phyloP scores from a whole-genome alignment of 202 grass and related monocot genomes.

The Saccharum hybrid region DNA sequence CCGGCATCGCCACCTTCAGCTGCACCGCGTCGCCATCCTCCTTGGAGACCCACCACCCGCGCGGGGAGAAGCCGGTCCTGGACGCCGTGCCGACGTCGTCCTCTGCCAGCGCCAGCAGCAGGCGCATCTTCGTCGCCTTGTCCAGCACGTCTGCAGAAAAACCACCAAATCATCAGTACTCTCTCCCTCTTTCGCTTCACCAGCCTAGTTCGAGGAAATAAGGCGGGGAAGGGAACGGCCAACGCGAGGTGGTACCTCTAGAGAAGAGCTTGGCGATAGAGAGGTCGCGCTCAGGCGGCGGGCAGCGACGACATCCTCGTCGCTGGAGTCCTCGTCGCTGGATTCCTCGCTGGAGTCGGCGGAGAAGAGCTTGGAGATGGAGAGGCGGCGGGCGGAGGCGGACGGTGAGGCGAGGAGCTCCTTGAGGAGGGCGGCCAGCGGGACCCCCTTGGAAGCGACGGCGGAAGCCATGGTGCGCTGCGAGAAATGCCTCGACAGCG shows the following conservation, averaged over 20 bases:
- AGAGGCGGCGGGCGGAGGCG: slow-evolving; percentile 27
- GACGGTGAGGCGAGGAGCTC: not conserved
- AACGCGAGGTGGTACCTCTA: slow-evolving; percentile 35
- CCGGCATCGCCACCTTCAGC: slow-evolving; percentile 63
- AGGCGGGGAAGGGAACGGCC: not conserved
- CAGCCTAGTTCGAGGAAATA: not conserved
- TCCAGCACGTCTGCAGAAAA: slow-evolving; percentile 30
- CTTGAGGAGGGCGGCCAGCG: slow-evolving; percentile 42
- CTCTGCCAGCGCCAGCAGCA: slow-evolving; percentile 52
- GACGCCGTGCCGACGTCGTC: not conserved
- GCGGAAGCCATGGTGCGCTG: slow-evolving; percentile 49
- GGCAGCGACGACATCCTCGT: too few species aligned
- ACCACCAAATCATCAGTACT: not conserved
- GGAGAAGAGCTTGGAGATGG: slow-evolving; percentile 28
- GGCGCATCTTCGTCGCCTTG: slow-evolving; percentile 34
- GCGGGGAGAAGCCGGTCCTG: not conserved
- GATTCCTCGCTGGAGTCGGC: too few species aligned
- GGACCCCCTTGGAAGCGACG: slow-evolving; percentile 19
- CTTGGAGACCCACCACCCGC: slow-evolving; percentile 53
- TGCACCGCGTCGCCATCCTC: slow-evolving; percentile 50
- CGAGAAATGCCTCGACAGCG: not conserved
- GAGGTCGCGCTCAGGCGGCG: not conserved
- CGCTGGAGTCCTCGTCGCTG: too few species aligned
- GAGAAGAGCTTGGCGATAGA: slow-evolving; percentile 33
- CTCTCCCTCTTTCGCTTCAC: not conserved